Base-by-base conservation (phyloP, 768 basidiomycete species). In the Tylopilus subfusipes region DNA sequence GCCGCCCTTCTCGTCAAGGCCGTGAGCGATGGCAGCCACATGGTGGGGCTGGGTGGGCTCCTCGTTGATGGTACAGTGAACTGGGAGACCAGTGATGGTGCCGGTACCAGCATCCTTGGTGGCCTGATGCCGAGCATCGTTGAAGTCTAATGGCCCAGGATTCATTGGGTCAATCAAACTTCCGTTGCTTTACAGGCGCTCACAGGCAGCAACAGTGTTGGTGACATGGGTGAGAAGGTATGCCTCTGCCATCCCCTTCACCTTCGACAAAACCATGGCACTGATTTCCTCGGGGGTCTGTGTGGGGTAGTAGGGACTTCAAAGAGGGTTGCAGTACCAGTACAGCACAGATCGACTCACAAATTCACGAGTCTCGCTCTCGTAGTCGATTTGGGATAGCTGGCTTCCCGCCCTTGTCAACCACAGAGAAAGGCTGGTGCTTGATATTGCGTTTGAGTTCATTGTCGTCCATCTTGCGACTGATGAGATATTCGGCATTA, bases 51-150 rank as follows among this genome's bases (percentile, higher is more conserved):
- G 36, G 96, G 94, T 74, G n/a, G n/a, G n/a, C n/a, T n/a, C n/a
- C n/a, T 98, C 96, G 77, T 98, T 98, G 78, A 98, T 96, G 73
- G 98, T 97, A 77, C 96, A 93, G 67, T 96, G 90, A 57, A 98
- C 90, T 69, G 95, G 93, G 61, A 98, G 76, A 58, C 96, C 96
- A 18, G 93, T 82, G 65, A 98, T 98, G 56, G 83, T 84, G n/a
- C n/a, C n/a, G n/a, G n/a, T n/a, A 64, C 96, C 96, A 34, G 96
- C 94, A 68, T 98, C 96, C 79, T 97, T 98, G 65, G 96, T 98
- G 19, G 96, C 96, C 68, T 96, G 93, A 70, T 96, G 90, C 71
- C 98, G 96, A 24, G 96, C 95, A 78, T 98, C 94, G 74, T 98
- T 98, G 82, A 98, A 98, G 80, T n/a, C n/a, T n/a, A n/a, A n/a